A percentile compares a stretch with the other conserved stretches of the same genome.
Evolutionary conservation across 1,139 yeast species (phyloP).

Genomic region (Lodderomyces parapsilosis): DNA sequence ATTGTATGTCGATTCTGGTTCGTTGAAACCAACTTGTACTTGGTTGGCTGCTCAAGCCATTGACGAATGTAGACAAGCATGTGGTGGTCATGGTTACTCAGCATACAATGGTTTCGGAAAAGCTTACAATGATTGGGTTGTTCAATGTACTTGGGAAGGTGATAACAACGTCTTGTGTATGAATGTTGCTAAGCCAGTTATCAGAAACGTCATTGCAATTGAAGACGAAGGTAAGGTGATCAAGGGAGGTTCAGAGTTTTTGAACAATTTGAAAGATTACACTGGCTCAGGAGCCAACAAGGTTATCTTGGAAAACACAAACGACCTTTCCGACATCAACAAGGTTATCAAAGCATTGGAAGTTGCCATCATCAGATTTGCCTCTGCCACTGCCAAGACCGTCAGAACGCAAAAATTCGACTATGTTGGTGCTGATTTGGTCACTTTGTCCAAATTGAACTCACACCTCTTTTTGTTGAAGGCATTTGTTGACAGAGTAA

Average conservation of each 20-base stretch:
- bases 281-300: conserved; percentile 21
- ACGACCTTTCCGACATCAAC: conserved; percentile 31
- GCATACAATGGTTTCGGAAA: conserved; percentile 48
- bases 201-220: conserved; percentile 32
- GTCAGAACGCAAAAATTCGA: conserved; percentile 37
- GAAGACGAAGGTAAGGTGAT: conserved; percentile 35
- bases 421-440: conserved; percentile 57
- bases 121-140: conserved; percentile 50
- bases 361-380: conserved; percentile 42
- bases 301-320: conserved; percentile 25
- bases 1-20: conserved; percentile 47
- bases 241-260: conserved; percentile 39
- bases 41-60: conserved; percentile 49
- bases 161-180: conserved; percentile 49
- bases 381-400: conserved; percentile 30
- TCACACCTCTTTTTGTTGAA: conserved; percentile 38
- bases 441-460: conserved; percentile 56
- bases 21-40: conserved; percentile 48
- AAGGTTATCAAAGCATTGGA: conserved; percentile 40
- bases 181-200: conserved; percentile 47
- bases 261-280: conserved; percentile 34
- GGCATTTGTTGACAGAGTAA: conserved; percentile 30
- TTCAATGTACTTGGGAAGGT: conserved; percentile 56
- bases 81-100: conserved; percentile 55
- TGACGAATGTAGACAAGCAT: conserved; percentile 49